These are phyloP conservation scores for Cadophora gregata DNA, from an alignment of 2,329 filamentous ascomycete species.

Conservation along the genomic window DNA sequence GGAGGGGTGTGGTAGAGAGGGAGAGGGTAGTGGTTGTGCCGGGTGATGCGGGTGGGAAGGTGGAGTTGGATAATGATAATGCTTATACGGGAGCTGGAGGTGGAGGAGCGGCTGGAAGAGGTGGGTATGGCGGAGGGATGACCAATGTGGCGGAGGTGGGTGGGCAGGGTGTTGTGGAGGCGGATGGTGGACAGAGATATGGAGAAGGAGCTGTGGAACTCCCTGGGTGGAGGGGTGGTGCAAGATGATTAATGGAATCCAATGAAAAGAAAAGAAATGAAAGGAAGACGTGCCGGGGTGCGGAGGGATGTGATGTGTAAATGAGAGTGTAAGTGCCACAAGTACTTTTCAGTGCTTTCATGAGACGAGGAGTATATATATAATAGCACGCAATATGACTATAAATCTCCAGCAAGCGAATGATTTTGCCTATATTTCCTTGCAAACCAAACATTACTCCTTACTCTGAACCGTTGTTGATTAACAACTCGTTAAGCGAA, in stretches of 20 bases:
- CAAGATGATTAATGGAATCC: not conserved
- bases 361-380: too few species aligned
- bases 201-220: not conserved
- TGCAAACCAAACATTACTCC: too few species aligned
- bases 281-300: too few species aligned
- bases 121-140: not conserved
- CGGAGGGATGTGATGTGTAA: too few species aligned
- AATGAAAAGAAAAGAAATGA: too few species aligned
- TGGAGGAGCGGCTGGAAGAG: not conserved
- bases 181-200: not conserved
- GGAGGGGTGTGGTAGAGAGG: not conserved
- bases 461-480: not conserved
- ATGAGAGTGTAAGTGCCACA: too few species aligned
- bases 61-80: not conserved
- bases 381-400: too few species aligned
- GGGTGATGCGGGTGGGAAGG: not conserved
- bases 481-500: not conserved
- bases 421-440: too few species aligned
- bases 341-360: too few species aligned
- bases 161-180: not conserved
- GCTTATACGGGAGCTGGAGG: not conserved
- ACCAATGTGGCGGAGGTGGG: not conserved
- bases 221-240: not conserved
- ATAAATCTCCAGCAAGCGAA: too few species aligned
- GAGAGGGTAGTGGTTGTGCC: not conserved